Percentiles rank a stretch among this genome's conserved stretches.
These are phyloP conservation scores for Cladosporium sp. DNA, from an alignment of 2,329 filamentous ascomycete species.

Conservation along the genomic window DNA sequence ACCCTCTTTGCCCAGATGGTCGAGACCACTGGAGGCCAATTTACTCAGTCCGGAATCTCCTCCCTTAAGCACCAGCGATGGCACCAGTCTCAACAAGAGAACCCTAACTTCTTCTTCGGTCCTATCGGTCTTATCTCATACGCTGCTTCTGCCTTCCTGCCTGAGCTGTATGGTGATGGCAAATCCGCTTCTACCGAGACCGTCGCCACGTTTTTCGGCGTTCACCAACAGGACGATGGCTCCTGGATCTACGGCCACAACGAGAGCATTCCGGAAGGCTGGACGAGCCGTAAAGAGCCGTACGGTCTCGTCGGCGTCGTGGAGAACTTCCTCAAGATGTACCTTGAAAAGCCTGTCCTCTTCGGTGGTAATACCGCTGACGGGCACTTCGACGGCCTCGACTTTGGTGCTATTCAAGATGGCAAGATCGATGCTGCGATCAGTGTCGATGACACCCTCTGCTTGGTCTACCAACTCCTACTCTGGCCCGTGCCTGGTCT, in stretches of 20 bases:
- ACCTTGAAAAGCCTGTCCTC: conserved; percentile 36
- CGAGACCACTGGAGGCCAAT: conserved; percentile 27
- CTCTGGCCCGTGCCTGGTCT: neutral
- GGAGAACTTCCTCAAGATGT: conserved; percentile 34
- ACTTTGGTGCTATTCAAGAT: conserved; percentile 33
- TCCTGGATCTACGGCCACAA: conserved; percentile 22
- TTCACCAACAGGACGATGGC: conserved; percentile 26
- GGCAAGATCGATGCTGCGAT: conserved; percentile 30
- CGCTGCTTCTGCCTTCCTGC: conserved; percentile 38
- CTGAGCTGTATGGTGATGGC: conserved; percentile 27
- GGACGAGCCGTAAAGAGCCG: conserved; percentile 27
- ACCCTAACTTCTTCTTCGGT: conserved; percentile 38
- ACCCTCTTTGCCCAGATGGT: conserved; percentile 34
- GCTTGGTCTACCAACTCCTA: conserved; percentile 38
- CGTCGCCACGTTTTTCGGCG: conserved; percentile 12
- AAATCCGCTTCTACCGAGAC: conserved; percentile 31
- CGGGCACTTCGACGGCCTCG: conserved; percentile 34
- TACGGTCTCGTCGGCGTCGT: conserved; percentile 31
- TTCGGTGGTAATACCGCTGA: conserved; percentile 39
- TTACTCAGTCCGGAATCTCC: conserved; percentile 18
- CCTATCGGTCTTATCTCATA: conserved; percentile 33
- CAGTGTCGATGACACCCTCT: conserved; percentile 24
- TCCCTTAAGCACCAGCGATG: conserved; percentile 36
- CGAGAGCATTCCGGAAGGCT: conserved; percentile 33
- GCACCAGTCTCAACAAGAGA: conserved; percentile 32